Percentiles rank a stretch among this genome's conserved stretches.
These are phyloP conservation scores for Ceratobasidium sp. DNA, from an alignment of 1,284 basidiomycete species.

Conservation along the genomic window DNA sequence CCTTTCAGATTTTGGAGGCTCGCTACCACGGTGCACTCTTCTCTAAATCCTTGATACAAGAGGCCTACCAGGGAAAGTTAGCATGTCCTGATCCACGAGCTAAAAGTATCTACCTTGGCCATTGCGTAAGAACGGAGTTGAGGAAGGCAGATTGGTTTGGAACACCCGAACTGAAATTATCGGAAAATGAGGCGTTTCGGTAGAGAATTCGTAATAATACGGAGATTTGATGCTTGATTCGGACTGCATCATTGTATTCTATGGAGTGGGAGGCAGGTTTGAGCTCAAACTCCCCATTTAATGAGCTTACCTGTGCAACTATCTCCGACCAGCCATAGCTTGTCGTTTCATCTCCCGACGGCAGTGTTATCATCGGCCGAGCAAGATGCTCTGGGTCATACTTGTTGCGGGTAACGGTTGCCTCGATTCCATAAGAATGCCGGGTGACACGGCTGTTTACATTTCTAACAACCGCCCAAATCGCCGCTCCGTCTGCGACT, in stretches of 20 bases:
- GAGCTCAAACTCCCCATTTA: not conserved
- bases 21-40: not conserved
- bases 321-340: not conserved
- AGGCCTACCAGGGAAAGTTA: not conserved
- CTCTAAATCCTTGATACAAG: not conserved
- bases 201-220: not conserved
- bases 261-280: not conserved
- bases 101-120: not conserved
- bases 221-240: not conserved
- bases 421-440: constrained; percentile 2
- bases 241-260: not conserved
- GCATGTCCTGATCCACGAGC: not conserved
- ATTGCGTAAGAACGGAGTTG: not conserved
- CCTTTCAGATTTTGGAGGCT: not conserved
- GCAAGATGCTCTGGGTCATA: not conserved
- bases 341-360: not conserved
- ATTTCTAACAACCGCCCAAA: not conserved
- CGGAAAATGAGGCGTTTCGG: not conserved
- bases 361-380: not conserved
- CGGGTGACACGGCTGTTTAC: constrained; percentile 1
- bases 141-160: not conserved
- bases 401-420: not conserved
- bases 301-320: no score
- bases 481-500: constrained; percentile 21
- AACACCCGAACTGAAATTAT: not conserved